These are phyloP conservation scores for Odontarrhena argentea DNA, from an alignment of 345 rosid species.

Conservation along the genomic window DNA sequence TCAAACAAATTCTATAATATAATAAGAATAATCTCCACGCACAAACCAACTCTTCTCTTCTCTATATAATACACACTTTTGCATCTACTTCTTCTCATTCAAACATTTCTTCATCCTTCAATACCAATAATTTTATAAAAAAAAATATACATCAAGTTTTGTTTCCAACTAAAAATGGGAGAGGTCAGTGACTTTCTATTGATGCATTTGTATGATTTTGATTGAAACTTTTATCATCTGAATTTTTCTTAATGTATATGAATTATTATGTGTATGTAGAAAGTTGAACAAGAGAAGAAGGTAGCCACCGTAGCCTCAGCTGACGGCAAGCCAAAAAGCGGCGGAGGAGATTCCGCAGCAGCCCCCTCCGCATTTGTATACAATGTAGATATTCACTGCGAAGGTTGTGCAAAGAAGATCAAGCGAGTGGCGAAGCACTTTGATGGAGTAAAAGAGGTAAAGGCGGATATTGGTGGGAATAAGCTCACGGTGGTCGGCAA, in stretches of 20 bases:
- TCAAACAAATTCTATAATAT: conserved; percentile 9
- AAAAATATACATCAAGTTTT: background rate
- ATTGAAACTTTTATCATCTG: background rate
- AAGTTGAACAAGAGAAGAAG: conserved; percentile 57
- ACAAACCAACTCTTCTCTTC: conserved; percentile 4
- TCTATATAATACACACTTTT: conserved; percentile 49
- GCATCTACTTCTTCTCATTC: conserved; percentile 41
- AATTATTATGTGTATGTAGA: conserved; percentile 22
- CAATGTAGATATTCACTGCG: conserved; percentile 83
- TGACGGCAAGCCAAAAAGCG: conserved; percentile 49
- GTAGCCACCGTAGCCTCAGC: conserved; percentile 34
- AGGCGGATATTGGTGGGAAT: conserved; percentile 51
- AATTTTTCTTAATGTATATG: conserved; percentile 4
- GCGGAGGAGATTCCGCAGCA: conserved; percentile 32
- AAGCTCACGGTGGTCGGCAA: conserved; percentile 73
- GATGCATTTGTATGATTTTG: background rate
- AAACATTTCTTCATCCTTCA: conserved; percentile 29
- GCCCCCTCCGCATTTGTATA: conserved; percentile 50
- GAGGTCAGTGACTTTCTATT: conserved; percentile 45
- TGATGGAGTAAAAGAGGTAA: conserved; percentile 72
- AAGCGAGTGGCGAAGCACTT: conserved; percentile 45
- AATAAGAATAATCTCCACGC: conserved; percentile 22
- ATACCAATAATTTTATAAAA: background rate
- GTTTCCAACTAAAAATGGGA: conserved; percentile 46
- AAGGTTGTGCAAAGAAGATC: conserved; percentile 83